Percentiles rank a stretch among this genome's conserved stretches.
Evolutionary conservation across 169 alveolate genomes (phyloP).

Genomic region (Theileria sp.): DNA sequence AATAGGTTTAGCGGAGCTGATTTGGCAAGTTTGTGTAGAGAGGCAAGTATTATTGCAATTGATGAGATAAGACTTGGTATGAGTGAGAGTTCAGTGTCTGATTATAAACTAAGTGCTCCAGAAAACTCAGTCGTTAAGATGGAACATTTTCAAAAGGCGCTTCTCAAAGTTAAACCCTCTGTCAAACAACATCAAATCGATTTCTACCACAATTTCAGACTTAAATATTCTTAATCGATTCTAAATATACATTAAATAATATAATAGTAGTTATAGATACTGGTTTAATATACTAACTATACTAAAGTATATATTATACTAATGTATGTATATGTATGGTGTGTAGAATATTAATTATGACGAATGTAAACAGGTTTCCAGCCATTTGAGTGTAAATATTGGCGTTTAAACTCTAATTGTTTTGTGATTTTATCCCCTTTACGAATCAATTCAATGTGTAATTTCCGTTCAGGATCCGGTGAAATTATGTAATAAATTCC

Average conservation of each 20-base stretch:
- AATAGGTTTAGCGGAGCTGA: conserved; percentile 93
- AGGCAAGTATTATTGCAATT: conserved; percentile 87
- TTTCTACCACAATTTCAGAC: conserved; percentile 47
- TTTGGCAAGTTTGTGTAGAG: conserved; percentile 88
- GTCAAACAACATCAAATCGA: conserved; percentile 65
- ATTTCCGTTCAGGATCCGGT: conserved; percentile 14
- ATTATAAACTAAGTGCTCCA: conserved; percentile 30
- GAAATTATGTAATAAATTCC: conserved; percentile 35
- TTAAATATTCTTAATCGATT: background rate
- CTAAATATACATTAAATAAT: too few species aligned
- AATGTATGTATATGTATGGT: background rate
- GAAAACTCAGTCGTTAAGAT: conserved; percentile 32
- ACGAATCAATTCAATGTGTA: conserved; percentile 29
- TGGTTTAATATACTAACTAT: background rate
- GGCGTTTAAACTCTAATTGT: conserved; percentile 25
- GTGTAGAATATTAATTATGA: background rate
- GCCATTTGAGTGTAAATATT: conserved; percentile 44
- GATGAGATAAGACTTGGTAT: conserved; percentile 59
- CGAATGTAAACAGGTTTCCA: conserved; percentile 20
- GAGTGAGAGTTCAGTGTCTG: background rate
- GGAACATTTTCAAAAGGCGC: conserved; percentile 40
- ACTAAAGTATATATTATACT: background rate
- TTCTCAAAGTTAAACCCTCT: conserved; percentile 59
- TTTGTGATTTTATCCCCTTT: conserved; percentile 12
- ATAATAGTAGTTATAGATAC: background rate